Conservation (phyloP, 2,329 filamentous ascomycete species). For the Colletotrichum australisinense region DNA sequence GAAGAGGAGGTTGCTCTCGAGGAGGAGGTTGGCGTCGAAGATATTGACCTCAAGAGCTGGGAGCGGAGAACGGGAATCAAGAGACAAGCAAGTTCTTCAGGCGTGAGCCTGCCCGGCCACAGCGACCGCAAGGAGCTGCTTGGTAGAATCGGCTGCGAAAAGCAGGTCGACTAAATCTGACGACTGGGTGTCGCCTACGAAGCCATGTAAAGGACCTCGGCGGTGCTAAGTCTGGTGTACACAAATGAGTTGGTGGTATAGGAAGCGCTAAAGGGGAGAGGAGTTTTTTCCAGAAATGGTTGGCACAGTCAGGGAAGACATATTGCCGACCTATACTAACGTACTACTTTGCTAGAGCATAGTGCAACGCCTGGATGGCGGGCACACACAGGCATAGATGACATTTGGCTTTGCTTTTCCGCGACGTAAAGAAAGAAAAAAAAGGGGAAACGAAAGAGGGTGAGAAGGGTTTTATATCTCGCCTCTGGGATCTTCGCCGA, state of each 20-base stretch:
- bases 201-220: background rate
- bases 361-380: conserved; percentile 26
- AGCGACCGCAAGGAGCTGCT: conserved; percentile 85
- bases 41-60: conserved; percentile 74
- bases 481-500: conserved; percentile 13
- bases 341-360: conserved; percentile 30
- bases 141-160: conserved; percentile 85
- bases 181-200: background rate
- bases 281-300: conserved; percentile 5
- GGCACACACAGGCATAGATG: conserved; percentile 29
- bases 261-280: background rate
- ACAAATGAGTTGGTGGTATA: background rate
- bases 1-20: conserved; percentile 71
- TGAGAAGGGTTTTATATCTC: conserved; percentile 2
- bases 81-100: conserved; percentile 64
- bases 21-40: conserved; percentile 81
- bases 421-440: conserved; percentile 3
- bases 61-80: conserved; percentile 67
- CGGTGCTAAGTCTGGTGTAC: background rate
- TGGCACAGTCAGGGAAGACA: conserved; percentile 5
- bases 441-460: background rate
- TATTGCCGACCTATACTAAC: background rate
- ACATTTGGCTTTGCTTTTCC: conserved; percentile 20
- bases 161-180: conserved; percentile 67
- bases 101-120: conserved; percentile 76